Base-by-base conservation (phyloP, 2,329 filamentous ascomycete genomes). In the Ceratocystis alfenasii region DNA sequence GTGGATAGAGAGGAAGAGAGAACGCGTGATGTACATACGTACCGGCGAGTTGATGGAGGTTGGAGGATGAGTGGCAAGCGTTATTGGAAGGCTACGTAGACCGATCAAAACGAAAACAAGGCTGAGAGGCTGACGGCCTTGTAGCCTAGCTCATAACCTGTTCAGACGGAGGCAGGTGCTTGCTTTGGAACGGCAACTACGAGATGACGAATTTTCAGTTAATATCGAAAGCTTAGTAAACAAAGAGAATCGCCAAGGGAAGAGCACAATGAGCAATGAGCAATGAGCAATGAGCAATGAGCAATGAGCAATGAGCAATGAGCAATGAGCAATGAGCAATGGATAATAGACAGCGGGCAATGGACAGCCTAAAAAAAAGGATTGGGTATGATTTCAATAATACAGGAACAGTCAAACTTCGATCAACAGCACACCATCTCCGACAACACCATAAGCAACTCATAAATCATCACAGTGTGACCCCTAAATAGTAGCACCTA, bases 381-480 rank as follows among this genome's bases (percentile, higher is more conserved):
- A 59, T 33, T 57, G 46, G 65, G 65, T 63, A 66, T 66, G 45
- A 66, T 57, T 57, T 63, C 50, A 25, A 61, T 62, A 67, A 65
- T 36, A 65, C 63, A 63, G 65, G 59, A 65, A 33, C 33, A 33
- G 36, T 28, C 33, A 15, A 62, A 30, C 61, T 67, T 65, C 65
- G 71, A 67, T 71, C 59, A 8, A 17, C 45, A 53, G 20, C 25
- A 59, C 6, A 10, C 8, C 44, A 15, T 25, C 55, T 30, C 28
- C 36, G n/a, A 45, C 71, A 33, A 33, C 30, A 33, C 30, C 30
- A 33, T 7, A 33, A 33, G 1, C 30, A 33, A 60, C 73, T 78
- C 50, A 82, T 71, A 17, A 36, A 59, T 20, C 25, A 30, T 59
- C 55, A 59, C 3, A n/a, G n/a, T n/a, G 28, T 5, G 12, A 5